These are phyloP conservation scores for Sparassis latifolia DNA, from an alignment of 1,284 basidiomycete genomes.

Conservation along the genomic window DNA sequence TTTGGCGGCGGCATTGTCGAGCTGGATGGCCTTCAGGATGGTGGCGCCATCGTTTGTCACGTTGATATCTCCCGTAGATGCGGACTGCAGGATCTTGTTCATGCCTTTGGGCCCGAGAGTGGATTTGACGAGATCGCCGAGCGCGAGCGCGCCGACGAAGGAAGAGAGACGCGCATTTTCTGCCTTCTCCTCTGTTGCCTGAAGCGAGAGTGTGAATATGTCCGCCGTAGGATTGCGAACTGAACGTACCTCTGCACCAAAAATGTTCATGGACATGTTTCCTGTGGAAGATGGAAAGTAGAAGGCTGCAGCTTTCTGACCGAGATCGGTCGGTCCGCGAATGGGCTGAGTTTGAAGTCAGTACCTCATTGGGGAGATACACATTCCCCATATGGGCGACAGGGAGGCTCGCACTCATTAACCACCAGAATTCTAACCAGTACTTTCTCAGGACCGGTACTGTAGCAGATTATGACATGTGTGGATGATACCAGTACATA, in stretches of 20 bases:
- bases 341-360: too few species aligned
- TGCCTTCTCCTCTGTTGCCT: slow-evolving; percentile 97
- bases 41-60: slow-evolving; percentile 99
- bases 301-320: too few species aligned
- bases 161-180: slow-evolving; percentile 98
- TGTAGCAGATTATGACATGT: too few species aligned
- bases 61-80: slow-evolving; percentile 86
- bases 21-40: slow-evolving; percentile 93
- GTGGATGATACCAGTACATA: too few species aligned
- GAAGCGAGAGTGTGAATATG: slow-evolving; percentile 2
- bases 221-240: not conserved
- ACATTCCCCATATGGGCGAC: too few species aligned
- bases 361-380: too few species aligned
- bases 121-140: slow-evolving; percentile 97
- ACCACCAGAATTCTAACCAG: too few species aligned
- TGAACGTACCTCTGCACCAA: slow-evolving; percentile 34
- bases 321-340: not conserved
- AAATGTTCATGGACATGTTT: slow-evolving; percentile 40
- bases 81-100: slow-evolving; percentile 95
- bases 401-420: too few species aligned
- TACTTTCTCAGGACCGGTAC: too few species aligned
- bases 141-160: slow-evolving; percentile 94
- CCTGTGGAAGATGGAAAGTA: too few species aligned
- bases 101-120: slow-evolving; percentile 97
- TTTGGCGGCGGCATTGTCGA: slow-evolving; percentile 98